Base-by-base conservation (phyloP, 2,329 filamentous ascomycete species). In the Paracorniculantispora psalliotae region DNA sequence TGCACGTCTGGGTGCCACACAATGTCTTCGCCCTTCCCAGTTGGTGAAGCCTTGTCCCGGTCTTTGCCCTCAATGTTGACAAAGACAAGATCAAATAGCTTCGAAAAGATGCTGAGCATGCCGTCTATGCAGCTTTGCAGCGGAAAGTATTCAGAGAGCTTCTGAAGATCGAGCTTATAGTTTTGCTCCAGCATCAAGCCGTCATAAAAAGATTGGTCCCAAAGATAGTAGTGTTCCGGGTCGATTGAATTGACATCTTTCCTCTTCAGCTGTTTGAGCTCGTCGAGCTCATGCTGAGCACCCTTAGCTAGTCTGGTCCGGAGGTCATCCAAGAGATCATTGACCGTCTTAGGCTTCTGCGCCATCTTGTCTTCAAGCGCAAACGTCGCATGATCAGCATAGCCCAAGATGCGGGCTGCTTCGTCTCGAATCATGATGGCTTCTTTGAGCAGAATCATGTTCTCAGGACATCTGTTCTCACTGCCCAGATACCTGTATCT, bases 291-390 rank as follows among this genome's bases (percentile, higher is more conserved):
- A 12, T 49, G 26, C 47, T 57, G 3, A 15, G n/a, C 53, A 21
- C 37, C 33, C 47, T 15, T 21, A 23, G 19, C n/a, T n/a, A 47
- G 26, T 25, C 23, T 56, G 15, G 3, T 44, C 23, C 26, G 17
- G 48, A 83, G 68, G 63, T 83, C 79, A 9, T 70, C 75, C 6
- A 83, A 72, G 67, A 84, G 84, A 61, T 77, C 75, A 56, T 81
- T 73, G 2, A 85, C 82, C 0, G 77, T 83, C 69, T 81, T 76
- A 3, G 81, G 77, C 2, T 74, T 79, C 72, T 85, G 82, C 7
- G 81, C 81, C 82, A 85, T 85, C 73, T 82, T 84, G 64, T 82
- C 79, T 62, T 82, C 79, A 35, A 84, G 79, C 46, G 76, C 72
- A 67, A 82, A 83, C 53, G 79, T 76, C 12, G 82, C 81, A 66